phyloP scores from a whole-genome alignment of 495 filamentous ascomycete species.

The Lineolata rhizophorae region DNA sequence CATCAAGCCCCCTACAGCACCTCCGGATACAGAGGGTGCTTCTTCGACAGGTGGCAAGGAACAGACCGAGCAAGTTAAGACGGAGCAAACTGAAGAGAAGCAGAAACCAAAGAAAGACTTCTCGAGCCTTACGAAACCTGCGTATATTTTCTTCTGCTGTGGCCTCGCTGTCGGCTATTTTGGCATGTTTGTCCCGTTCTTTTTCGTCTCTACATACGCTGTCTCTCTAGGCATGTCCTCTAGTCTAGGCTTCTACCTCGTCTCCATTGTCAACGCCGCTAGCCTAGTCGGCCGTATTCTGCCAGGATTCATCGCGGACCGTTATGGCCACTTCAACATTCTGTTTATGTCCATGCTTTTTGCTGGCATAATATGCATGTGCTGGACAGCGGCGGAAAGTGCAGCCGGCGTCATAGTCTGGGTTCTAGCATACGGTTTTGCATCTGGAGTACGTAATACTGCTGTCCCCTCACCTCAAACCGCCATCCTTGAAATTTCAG shows the following conservation, averaged over 20 bases:
- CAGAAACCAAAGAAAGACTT: not conserved
- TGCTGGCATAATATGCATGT: slow-evolving; percentile 22
- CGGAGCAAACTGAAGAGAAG: not conserved
- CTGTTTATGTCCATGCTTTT: slow-evolving; percentile 12
- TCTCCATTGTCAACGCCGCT: slow-evolving; percentile 14
- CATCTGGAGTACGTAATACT: slow-evolving; percentile 16
- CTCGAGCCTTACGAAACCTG: slow-evolving; percentile 6
- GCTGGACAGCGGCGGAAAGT: slow-evolving; percentile 17
- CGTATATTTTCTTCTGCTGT: slow-evolving; percentile 17
- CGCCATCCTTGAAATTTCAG: not conserved
- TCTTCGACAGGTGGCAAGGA: too few relatives aligned
- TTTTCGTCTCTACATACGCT: slow-evolving; percentile 33
- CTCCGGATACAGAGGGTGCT: too few relatives aligned
- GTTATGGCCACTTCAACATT: slow-evolving; percentile 29
- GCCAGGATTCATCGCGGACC: slow-evolving; percentile 31
- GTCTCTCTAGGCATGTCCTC: slow-evolving; percentile 23
- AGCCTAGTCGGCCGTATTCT: slow-evolving; percentile 35
- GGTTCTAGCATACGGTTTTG: slow-evolving; percentile 17
- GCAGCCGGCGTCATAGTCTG: slow-evolving; percentile 22
- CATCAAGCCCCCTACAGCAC: too few relatives aligned
- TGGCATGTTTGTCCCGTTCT: slow-evolving; percentile 33
- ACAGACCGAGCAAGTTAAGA: too few relatives aligned
- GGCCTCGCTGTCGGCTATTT: slow-evolving; percentile 20
- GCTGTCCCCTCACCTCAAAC: too few relatives aligned
- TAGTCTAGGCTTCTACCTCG: slow-evolving; percentile 17